These are phyloP conservation scores for Pseudogymnoascus sp. DNA, from an alignment of 2,329 filamentous ascomycete species.

Conservation along the genomic window DNA sequence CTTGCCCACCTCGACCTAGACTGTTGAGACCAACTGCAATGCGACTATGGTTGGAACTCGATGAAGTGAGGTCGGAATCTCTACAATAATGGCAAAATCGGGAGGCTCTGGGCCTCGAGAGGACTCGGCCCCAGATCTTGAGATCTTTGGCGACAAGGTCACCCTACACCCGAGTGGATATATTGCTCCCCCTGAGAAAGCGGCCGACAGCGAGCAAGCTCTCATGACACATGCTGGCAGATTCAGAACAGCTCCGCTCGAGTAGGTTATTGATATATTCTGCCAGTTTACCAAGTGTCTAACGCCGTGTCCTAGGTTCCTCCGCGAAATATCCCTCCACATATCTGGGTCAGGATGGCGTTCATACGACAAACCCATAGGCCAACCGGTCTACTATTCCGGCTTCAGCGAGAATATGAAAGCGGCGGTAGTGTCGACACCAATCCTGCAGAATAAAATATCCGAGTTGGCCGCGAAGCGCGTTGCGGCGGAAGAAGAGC, in stretches of 20 bases:
- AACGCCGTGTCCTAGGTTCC: constrained; percentile 50
- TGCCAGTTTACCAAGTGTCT: background rate
- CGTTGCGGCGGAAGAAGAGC: constrained; percentile 65
- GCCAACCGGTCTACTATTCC: constrained; percentile 85
- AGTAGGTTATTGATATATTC: constrained; percentile 32
- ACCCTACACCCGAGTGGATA: constrained; percentile 67
- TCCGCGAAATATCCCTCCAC: constrained; percentile 87
- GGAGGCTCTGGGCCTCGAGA: constrained; percentile 22
- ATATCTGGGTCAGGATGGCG: constrained; percentile 93
- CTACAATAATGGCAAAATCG: constrained; percentile 29
- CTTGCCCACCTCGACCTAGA: background rate
- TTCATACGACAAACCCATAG: constrained; percentile 82
- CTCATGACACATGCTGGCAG: constrained; percentile 78
- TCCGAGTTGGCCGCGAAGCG: constrained; percentile 66
- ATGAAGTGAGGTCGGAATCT: background rate
- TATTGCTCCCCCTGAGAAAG: constrained; percentile 39
- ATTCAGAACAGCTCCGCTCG: constrained; percentile 63
- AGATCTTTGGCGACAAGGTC: constrained; percentile 66
- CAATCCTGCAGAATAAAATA: constrained; percentile 67
- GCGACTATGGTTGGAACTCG: background rate
- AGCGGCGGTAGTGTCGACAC: constrained; percentile 62
- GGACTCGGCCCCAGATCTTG: constrained; percentile 62
- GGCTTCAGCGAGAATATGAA: constrained; percentile 93
- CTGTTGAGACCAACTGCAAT: background rate
- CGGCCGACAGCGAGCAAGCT: constrained; percentile 53